Evolutionary conservation across 192 early-diverging fungal species (phyloP).

Genomic region (Geosiphon pyriformis): DNA sequence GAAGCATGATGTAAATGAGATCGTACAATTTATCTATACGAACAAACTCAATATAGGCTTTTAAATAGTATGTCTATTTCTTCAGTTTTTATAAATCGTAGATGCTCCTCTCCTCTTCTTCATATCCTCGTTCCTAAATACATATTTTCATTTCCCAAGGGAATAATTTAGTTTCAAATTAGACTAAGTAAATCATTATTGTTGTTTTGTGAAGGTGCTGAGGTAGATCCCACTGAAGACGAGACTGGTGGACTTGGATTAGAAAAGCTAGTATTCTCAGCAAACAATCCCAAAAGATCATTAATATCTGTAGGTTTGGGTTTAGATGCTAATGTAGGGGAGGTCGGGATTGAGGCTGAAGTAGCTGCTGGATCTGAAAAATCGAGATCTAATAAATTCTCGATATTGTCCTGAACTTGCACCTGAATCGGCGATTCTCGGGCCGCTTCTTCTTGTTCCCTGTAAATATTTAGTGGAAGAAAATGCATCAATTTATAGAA

Average conservation of each 20-base stretch:
- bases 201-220: neutral
- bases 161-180: neutral
- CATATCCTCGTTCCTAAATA: too few species aligned
- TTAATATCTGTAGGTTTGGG: neutral
- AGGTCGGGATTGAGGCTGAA: neutral
- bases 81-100: too few species aligned
- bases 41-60: too few species aligned
- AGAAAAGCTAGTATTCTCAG: neutral
- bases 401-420: slow-evolving; percentile 17
- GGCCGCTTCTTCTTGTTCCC: slow-evolving; percentile 26
- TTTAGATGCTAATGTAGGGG: neutral
- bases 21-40: too few species aligned
- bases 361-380: slow-evolving; percentile 1
- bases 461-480: neutral
- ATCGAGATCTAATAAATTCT: slow-evolving; percentile 25
- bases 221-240: neutral
- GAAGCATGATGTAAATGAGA: slow-evolving; percentile 33
- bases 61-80: too few species aligned
- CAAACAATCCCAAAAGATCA: slow-evolving; percentile 23
- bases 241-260: neutral
- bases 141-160: too few species aligned
- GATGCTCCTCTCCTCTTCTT: too few species aligned
- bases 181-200: neutral
- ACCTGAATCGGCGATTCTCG: slow-evolving; percentile 15
- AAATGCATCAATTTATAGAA: neutral